Evolutionary conservation across 1,139 yeast genomes (phyloP), one percentile per base, ranked within the genome.

Genomic region (Pichia sp.): DNA sequence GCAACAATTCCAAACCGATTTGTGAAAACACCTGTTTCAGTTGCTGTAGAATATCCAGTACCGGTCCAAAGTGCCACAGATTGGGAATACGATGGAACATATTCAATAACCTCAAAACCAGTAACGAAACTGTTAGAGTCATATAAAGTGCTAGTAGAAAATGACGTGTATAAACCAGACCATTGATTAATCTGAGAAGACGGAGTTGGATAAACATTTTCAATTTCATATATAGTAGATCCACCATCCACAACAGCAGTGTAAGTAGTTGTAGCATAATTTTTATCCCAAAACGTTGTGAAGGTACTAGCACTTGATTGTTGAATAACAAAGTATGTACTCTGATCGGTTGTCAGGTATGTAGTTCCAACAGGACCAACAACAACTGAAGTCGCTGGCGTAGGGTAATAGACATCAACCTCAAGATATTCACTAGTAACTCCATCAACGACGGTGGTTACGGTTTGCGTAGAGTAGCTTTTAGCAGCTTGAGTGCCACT

Each of bases 21-120:
- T 4, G 54, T 24, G 2, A 51, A 6, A 8, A 8, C 30, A 16
- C 29, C 17, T 3, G 36, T 10, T 4, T 29, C 9, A 4, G 57
- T 54, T 2, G 31, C 12, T 2, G 57, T 56, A 4, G 33, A 16
- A 4, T 49, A 48, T 29, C 54, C 54, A 16, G 31, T 45, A 34
- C 48, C 54, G 5, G 40, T 29, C 57, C 59, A 51, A 20, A 47
- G 52, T 27, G 36, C 48, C 36, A 49, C 49, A 14, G 57, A 49
- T 16, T 12, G 16, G 2, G 50, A 49, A 34, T 54, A 54, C 1
- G 55, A 47, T 36, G 57, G 59, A 33, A 54, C 52, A 14, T 47
- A 44, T 31, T 53, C 47, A 27, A 49, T 14, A 14, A 46, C 34
- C 12, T 31, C 5, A 12, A 9, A 31, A 2, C 34, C 34, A 31